phyloP scores from a whole-genome alignment of 345 rosid genomes.

The Durio zibethinus region DNA sequence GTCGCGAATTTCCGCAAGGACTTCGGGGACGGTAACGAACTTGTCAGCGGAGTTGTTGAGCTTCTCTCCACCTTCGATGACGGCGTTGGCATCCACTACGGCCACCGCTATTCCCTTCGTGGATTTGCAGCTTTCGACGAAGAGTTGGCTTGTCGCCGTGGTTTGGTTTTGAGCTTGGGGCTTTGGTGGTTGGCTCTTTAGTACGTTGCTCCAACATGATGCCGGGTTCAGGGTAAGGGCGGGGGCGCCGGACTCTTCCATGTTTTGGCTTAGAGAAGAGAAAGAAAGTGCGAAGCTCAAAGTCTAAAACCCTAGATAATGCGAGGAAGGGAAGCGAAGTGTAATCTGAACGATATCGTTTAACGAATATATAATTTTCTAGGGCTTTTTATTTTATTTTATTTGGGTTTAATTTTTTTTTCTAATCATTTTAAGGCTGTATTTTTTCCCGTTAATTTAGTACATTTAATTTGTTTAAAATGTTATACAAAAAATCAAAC shows the following conservation, averaged over 20 bases:
- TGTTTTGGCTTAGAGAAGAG: constrained; percentile 2
- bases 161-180: constrained; percentile 21
- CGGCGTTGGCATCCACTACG: constrained; percentile 85
- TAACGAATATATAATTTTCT: too few relatives aligned
- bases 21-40: constrained; percentile 85
- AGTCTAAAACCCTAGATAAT: constrained; percentile 16
- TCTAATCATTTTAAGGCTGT: too few relatives aligned
- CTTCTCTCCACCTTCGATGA: constrained; percentile 63
- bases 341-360: not conserved
- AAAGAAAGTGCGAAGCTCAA: not conserved
- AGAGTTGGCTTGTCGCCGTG: constrained; percentile 26
- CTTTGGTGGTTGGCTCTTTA: constrained; percentile 43
- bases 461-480: too few relatives aligned
- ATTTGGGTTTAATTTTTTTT: too few relatives aligned
- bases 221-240: constrained; percentile 18
- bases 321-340: not conserved
- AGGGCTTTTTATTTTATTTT: too few relatives aligned
- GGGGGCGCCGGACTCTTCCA: constrained; percentile 23
- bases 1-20: constrained; percentile 79
- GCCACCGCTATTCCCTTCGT: constrained; percentile 69
- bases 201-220: constrained; percentile 73
- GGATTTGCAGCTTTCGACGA: constrained; percentile 70
- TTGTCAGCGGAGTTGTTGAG: constrained; percentile 59
- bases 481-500: too few relatives aligned
- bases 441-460: too few relatives aligned